Conservation (phyloP, 2,329 filamentous ascomycete genomes). For the Venturia oleaginea region DNA sequence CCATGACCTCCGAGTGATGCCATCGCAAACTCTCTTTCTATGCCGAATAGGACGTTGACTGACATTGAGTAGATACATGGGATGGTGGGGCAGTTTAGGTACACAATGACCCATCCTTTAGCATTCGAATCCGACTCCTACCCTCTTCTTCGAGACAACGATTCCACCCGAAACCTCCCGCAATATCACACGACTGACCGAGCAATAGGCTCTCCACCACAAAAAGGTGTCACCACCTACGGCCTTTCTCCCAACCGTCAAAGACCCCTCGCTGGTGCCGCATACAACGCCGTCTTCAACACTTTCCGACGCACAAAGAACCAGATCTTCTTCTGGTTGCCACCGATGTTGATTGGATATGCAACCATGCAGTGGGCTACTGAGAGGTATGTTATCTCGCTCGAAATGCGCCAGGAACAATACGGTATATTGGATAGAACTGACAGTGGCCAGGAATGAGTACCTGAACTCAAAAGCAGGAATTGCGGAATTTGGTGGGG, state of each 20-base stretch:
- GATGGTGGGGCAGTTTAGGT: conserved; percentile 68
- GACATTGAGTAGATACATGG: conserved; percentile 33
- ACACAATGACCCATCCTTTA: conserved; percentile 34
- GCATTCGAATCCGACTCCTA: not conserved
- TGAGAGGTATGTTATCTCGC: conserved; percentile 58
- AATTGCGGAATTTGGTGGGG: conserved; percentile 41
- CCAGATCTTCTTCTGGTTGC: conserved; percentile 83
- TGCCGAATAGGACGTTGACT: not conserved
- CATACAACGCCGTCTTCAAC: conserved; percentile 88
- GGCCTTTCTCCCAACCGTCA: conserved; percentile 80
- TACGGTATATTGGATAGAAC: not conserved
- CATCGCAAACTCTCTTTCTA: conserved; percentile 16
- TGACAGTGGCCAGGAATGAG: conserved; percentile 51
- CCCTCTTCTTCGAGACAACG: not conserved
- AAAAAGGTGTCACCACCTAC: conserved; percentile 60
- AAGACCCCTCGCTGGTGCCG: conserved; percentile 69
- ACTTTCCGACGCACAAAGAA: conserved; percentile 74
- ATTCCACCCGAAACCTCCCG: not conserved
- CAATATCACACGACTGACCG: conserved; percentile 10
- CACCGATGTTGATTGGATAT: conserved; percentile 72
- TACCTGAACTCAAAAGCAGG: conserved; percentile 74
- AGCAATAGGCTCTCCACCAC: conserved; percentile 20
- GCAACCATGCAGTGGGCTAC: conserved; percentile 82
- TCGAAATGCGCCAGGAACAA: not conserved
- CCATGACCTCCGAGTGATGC: not conserved